Conservation (phyloP, 371 early-diverging fungal genomes). For the Mortierella sp. region DNA sequence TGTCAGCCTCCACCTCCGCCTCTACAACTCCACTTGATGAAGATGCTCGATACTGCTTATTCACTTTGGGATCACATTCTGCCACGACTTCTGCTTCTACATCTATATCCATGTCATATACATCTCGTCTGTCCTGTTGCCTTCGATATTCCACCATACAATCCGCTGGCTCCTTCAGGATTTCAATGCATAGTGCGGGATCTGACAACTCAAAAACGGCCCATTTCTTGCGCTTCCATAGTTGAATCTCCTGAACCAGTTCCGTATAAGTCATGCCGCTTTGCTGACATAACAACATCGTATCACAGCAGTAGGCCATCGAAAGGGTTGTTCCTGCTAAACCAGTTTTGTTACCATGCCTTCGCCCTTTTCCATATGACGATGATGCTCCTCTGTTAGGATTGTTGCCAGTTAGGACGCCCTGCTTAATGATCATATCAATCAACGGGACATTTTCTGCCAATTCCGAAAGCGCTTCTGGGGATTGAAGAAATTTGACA, state of each 20-base stretch:
- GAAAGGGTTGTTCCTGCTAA: conserved; percentile 39
- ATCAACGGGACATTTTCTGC: conserved; percentile 26
- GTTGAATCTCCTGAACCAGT: conserved; percentile 40
- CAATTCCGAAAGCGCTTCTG: conserved; percentile 23
- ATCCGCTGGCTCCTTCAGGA: conserved; percentile 35
- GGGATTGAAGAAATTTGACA: conserved; percentile 35
- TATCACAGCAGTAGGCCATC: conserved; percentile 48
- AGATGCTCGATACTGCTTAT: not conserved
- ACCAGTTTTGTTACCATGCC: conserved; percentile 14
- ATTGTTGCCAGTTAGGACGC: conserved; percentile 37
- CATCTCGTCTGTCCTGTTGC: not conserved
- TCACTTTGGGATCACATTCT: not conserved
- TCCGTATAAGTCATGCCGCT: conserved; percentile 28
- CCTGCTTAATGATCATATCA: conserved; percentile 41
- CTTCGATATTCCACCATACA: conserved; percentile 21
- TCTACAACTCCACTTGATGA: not conserved
- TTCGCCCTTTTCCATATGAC: conserved; percentile 22
- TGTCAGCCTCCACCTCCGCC: not conserved
- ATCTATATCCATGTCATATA: conserved; percentile 8
- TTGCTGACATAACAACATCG: conserved; percentile 43
- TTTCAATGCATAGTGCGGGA: conserved; percentile 34
- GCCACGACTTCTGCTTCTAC: conserved; percentile 1
- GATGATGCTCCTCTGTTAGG: conserved; percentile 9
- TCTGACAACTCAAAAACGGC: conserved; percentile 47
- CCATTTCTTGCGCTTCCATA: conserved; percentile 53